Percentiles rank a stretch among this genome's conserved stretches.
phyloP scores from a whole-genome alignment of 768 basidiomycete species.

The Coprinopsis cinerea region DNA sequence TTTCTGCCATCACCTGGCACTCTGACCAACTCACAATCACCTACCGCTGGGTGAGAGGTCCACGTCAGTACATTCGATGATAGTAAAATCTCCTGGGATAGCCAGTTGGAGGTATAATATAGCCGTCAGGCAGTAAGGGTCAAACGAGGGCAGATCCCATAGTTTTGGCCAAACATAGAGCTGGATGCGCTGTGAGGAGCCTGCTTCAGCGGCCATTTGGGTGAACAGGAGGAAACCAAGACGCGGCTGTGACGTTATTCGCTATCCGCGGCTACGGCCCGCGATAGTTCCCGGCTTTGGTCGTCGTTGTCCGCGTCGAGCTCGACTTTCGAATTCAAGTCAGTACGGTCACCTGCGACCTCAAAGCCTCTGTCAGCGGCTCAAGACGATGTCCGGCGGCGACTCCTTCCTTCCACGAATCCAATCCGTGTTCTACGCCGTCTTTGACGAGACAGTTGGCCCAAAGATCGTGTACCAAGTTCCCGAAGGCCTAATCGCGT shows the following conservation, averaged over 20 bases:
- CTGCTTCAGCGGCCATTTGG: no score
- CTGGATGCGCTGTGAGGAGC: slow-evolving; percentile 16
- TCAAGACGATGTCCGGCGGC: slow-evolving; percentile 16
- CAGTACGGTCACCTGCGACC: no score
- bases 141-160: slow-evolving; percentile 62
- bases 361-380: no score
- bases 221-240: not conserved
- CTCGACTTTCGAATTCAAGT: no score
- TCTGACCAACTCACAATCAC: slow-evolving; percentile 21
- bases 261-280: no score
- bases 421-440: slow-evolving; percentile 89
- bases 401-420: slow-evolving; percentile 77
- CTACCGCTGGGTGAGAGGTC: slow-evolving; percentile 71
- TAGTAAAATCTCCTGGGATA: slow-evolving; percentile 60
- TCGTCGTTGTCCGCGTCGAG: no score
- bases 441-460: slow-evolving; percentile 81
- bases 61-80: slow-evolving; percentile 60
- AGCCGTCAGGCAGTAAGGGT: slow-evolving; percentile 59
- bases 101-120: slow-evolving; percentile 63
- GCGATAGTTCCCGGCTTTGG: no score
- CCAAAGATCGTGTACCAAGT: slow-evolving; percentile 92
- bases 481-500: slow-evolving; percentile 81
- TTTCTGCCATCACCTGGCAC: slow-evolving; percentile 1
- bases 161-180: slow-evolving; percentile 68
- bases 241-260: not conserved